phyloP scores from a whole-genome alignment of 805 yeast species.

The Spathaspora hagerdaliae region DNA sequence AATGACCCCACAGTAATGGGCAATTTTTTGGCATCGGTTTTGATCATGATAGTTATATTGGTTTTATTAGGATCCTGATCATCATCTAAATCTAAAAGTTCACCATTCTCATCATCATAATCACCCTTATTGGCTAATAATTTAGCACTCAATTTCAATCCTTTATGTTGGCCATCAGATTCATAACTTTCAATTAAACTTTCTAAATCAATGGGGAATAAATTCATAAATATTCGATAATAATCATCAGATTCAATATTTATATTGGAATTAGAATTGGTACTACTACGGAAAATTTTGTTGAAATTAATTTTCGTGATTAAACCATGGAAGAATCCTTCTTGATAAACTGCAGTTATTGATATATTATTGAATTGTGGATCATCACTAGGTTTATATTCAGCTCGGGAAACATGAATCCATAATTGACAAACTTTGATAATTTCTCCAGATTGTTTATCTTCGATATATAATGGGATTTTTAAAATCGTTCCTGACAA shows the following conservation, averaged over 20 bases:
- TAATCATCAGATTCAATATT: slow-evolving; percentile 3
- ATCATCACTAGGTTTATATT: slow-evolving; percentile 3
- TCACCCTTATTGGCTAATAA: slow-evolving; percentile 18
- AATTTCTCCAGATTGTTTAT: slow-evolving; percentile 7
- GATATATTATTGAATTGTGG: slow-evolving; percentile 9
- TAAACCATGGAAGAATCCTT: slow-evolving; percentile 16
- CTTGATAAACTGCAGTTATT: slow-evolving; percentile 15
- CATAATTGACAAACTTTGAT: slow-evolving; percentile 15
- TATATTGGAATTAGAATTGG: slow-evolving; percentile 1
- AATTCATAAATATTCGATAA: slow-evolving; percentile 3
- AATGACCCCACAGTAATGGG: slow-evolving; percentile 25
- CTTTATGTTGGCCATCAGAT: slow-evolving; percentile 7
- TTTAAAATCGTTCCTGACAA: slow-evolving; percentile 9
- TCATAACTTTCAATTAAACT: slow-evolving; percentile 3
- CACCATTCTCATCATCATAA: slow-evolving; percentile 17
- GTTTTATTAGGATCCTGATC: slow-evolving; percentile 16
- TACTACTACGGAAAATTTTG: slow-evolving; percentile 5
- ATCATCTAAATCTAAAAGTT: slow-evolving; percentile 16
- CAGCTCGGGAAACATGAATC: slow-evolving; percentile 11
- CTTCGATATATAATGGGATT: slow-evolving; percentile 17
- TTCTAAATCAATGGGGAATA: slow-evolving; percentile 16
- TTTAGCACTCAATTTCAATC: slow-evolving; percentile 13
- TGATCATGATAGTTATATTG: slow-evolving; percentile 14
- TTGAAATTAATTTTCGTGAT: slow-evolving; percentile 8
- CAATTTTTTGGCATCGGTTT: slow-evolving; percentile 19